Conservation (phyloP, 2,329 filamentous ascomycete species). For the Pyricularia sp. region DNA sequence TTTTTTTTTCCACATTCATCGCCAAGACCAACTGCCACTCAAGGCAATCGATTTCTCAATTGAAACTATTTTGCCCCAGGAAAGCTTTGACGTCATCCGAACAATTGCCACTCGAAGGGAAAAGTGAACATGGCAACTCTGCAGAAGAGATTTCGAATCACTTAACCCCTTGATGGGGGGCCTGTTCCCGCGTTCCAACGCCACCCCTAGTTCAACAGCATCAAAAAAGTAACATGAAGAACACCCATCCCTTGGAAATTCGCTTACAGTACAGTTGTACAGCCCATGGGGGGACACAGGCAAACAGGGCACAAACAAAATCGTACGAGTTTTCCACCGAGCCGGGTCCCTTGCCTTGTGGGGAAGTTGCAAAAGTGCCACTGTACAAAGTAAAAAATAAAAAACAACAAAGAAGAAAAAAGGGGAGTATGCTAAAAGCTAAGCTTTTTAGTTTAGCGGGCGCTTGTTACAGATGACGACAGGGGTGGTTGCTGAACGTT, state of each 20-base stretch:
- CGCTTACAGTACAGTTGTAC: neutral
- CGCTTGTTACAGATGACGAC: neutral
- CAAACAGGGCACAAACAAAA: neutral
- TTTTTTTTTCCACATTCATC: neutral
- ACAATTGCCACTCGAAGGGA: neutral
- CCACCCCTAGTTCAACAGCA: neutral
- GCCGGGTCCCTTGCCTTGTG: neutral
- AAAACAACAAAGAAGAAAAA: no score
- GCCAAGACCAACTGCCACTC: neutral
- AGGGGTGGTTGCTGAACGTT: neutral
- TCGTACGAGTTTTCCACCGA: neutral
- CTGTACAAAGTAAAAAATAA: neutral
- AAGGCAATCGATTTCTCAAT: neutral
- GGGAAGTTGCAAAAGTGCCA: neutral
- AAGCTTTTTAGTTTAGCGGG: neutral
- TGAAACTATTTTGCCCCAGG: neutral
- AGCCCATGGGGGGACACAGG: neutral
- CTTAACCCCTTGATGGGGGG: neutral
- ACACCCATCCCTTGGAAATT: neutral
- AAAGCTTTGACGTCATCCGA: constrained; percentile 1
- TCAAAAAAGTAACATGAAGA: neutral
- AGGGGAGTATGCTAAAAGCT: neutral
- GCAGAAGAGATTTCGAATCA: neutral
- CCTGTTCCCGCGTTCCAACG: no score
- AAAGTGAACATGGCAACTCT: neutral